Base-by-base conservation (phyloP, 345 rosid genomes). In the Cardiospermum halicacabum region DNA sequence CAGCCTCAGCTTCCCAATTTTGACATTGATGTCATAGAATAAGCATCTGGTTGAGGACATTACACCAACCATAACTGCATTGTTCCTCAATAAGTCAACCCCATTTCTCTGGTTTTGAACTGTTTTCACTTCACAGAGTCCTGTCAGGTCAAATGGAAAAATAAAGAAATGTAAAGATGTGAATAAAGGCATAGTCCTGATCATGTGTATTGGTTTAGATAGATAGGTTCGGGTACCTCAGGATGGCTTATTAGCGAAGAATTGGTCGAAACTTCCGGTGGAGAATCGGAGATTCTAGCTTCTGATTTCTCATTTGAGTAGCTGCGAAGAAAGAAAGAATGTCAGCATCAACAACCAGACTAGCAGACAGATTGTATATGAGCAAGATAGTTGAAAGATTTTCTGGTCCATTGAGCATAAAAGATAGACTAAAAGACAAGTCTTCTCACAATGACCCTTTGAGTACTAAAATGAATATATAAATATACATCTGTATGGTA, bases 291-390 rank as follows among this genome's bases (percentile, higher is more conserved):
- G 40, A 76, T 80, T 68, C 96, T 82, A 43, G 92, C 86, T 85
- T 93, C 97, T 40, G 96, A 88, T 71, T 90, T 88, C 76, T 93
- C 97, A n/a, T 93, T 93, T 13, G 98, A 90, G 72, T 84, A 85
- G 36, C 98, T 89, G 53, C 9, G 25, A 62, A 65, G 64, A 43
- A 61, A 21, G 30, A 28, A 28, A 25, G 6, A 12, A 27, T 26
- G 16, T 34, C 40, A 12, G 39, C 27, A 39, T 74, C 59, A 60
- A 64, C 45, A 27, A 56, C 2, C 31, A 42, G 56, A 59, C 36
- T 21, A 18, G 48, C 34, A 16, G 3, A 5, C 18, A 12, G 42
- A 42, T 27, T 43, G 7, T 26, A 31, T 11, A 10, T 13, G 4
- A 53, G 53, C 28, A 72, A 47, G 43, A 55, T n/a, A 26, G 7